Evolutionary conservation across 768 basidiomycete genomes (phyloP).

Genomic region (Leccinum boreale): DNA sequence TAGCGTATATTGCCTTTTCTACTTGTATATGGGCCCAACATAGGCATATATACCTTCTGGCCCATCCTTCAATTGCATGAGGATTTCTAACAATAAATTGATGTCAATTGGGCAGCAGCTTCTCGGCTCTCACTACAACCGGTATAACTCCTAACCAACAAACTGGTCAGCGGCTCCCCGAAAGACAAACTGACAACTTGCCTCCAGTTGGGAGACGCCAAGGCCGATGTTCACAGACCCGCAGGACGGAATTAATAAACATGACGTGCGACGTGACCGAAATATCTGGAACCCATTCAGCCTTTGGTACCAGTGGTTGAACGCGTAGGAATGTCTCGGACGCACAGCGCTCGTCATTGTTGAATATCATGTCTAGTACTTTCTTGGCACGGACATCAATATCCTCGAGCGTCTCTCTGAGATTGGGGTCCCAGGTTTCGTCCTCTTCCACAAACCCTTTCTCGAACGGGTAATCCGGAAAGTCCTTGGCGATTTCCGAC

Average conservation of each 20-base stretch:
- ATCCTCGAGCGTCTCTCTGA: conserved; percentile 50
- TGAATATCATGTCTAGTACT: conserved; percentile 58
- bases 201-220: conserved; percentile 64
- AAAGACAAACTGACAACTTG: conserved; percentile 23
- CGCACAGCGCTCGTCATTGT: conserved; percentile 48
- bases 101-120: conserved; percentile 7
- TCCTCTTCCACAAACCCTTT: conserved; percentile 60
- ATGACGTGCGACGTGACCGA: conserved; percentile 67
- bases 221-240: conserved; percentile 39
- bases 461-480: conserved; percentile 54
- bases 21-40: neutral
- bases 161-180: neutral
- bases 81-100: neutral
- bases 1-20: conserved; percentile 20
- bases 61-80: neutral
- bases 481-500: conserved; percentile 46
- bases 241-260: conserved; percentile 55
- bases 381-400: conserved; percentile 1
- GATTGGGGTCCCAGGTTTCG: conserved; percentile 52
- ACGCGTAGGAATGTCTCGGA: conserved; percentile 1
- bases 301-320: neutral
- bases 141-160: conserved; percentile 23
- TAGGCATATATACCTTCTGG: neutral
- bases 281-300: conserved; percentile 41
- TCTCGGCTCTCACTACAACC: conserved; percentile 19